Evolutionary conservation across 2,329 filamentous ascomycete genomes (phyloP).

Genomic region (Daldinia sp.): DNA sequence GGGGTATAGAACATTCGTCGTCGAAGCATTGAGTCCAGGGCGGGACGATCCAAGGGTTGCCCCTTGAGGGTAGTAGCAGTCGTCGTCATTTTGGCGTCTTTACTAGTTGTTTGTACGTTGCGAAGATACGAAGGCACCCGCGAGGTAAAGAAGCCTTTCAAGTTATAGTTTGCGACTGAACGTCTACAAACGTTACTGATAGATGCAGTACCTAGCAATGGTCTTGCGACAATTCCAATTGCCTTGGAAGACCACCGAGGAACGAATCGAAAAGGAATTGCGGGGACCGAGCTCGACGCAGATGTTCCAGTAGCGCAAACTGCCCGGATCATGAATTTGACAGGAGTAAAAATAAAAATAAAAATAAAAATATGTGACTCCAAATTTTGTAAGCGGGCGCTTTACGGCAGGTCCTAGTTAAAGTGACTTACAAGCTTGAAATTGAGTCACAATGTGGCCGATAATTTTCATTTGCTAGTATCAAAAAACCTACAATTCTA

Average conservation of each 20-base stretch:
- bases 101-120: neutral
- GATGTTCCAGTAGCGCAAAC: slow-evolving; percentile 24
- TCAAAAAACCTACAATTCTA: slow-evolving; percentile 29
- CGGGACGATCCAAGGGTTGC: slow-evolving; percentile 84
- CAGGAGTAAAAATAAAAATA: slow-evolving; percentile 15
- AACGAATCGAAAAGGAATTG: slow-evolving; percentile 17
- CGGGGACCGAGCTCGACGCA: slow-evolving; percentile 31
- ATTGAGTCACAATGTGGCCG: slow-evolving; percentile 38
- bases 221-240: slow-evolving; percentile 18
- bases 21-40: slow-evolving; percentile 86
- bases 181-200: neutral
- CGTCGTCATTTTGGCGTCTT: slow-evolving; percentile 58
- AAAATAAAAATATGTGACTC: slow-evolving; percentile 18
- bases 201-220: slow-evolving; percentile 1
- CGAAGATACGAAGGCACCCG: slow-evolving; percentile 13
- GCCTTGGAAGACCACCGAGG: slow-evolving; percentile 17
- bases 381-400: slow-evolving; percentile 27
- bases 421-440: slow-evolving; percentile 18
- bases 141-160: slow-evolving; percentile 27
- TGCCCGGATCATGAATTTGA: slow-evolving; percentile 33
- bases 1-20: slow-evolving; percentile 95
- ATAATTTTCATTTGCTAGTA: slow-evolving; percentile 34
- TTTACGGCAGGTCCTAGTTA: slow-evolving; percentile 11
- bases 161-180: slow-evolving; percentile 20
- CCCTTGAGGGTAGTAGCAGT: slow-evolving; percentile 84